Evolutionary conservation across 2,329 filamentous ascomycete species (phyloP).

Genomic region (Tolypocladium paradoxum): DNA sequence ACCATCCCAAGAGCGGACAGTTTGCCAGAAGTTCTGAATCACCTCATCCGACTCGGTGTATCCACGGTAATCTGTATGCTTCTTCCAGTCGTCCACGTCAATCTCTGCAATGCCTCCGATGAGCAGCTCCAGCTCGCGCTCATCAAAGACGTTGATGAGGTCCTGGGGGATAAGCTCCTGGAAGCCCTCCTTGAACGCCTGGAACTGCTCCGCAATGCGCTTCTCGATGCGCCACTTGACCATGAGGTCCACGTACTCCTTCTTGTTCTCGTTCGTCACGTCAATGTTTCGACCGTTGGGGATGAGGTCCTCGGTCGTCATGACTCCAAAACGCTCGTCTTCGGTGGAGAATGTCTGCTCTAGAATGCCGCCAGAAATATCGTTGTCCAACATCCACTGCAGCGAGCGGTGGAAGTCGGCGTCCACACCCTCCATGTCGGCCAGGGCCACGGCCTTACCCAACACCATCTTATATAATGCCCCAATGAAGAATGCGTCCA

Average conservation of each 20-base stretch:
- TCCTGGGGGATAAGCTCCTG: constrained; percentile 95
- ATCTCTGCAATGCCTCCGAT: constrained; percentile 99
- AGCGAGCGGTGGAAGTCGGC: constrained; percentile 94
- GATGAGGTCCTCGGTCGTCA: constrained; percentile 88
- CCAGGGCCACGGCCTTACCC: constrained; percentile 79
- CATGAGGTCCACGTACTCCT: constrained; percentile 96
- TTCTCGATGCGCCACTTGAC: constrained; percentile 99
- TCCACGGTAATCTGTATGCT: constrained; percentile 97
- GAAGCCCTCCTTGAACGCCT: constrained; percentile 94
- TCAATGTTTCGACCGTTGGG: constrained; percentile 83
- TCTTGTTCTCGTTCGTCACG: constrained; percentile 98
- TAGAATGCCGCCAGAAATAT: constrained; percentile 82
- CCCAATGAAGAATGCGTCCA: constrained; percentile 98
- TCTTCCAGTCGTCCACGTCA: constrained; percentile 99
- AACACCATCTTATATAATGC: constrained; percentile 99
- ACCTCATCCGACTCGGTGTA: constrained; percentile 98
- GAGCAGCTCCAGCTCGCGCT: constrained; percentile 89
- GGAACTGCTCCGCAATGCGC: constrained; percentile 95
- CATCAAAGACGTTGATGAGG: constrained; percentile 96
- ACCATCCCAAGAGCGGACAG: constrained; percentile 90
- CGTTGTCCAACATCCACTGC: constrained; percentile 96
- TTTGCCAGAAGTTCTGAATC: constrained; percentile 98
- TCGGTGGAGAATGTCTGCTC: constrained; percentile 96
- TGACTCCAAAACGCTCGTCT: constrained; percentile 92
- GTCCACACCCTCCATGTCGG: constrained; percentile 98